Evolutionary conservation across 768 basidiomycete genomes (phyloP).

Genomic region (Exidia glandulosa): DNA sequence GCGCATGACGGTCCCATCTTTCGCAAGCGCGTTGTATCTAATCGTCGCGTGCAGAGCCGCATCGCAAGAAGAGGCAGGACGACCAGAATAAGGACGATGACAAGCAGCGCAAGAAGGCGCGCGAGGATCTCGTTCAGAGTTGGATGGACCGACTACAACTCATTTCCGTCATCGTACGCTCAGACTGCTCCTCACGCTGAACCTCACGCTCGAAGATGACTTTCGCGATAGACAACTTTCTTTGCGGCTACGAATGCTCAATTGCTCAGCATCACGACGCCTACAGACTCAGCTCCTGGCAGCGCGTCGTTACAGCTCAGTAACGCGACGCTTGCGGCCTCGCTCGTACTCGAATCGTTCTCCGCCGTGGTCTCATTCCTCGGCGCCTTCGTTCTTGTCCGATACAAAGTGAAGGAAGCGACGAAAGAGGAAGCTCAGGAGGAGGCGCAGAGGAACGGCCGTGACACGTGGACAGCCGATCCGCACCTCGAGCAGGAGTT

Average conservation of each 20-base stretch:
- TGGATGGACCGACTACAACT: slow-evolving; percentile 56
- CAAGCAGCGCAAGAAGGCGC: slow-evolving; percentile 29
- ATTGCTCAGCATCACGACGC: slow-evolving; percentile 35
- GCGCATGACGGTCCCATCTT: background rate
- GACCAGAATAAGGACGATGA: slow-evolving; percentile 41
- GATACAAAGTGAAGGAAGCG: slow-evolving; percentile 45
- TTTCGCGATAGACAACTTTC: slow-evolving; percentile 41
- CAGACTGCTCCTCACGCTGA: background rate
- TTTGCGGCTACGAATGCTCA: slow-evolving; percentile 49
- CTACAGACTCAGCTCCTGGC: slow-evolving; percentile 9
- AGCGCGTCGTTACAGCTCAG: slow-evolving; percentile 10
- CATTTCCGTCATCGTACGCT: slow-evolving; percentile 45
- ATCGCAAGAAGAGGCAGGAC: slow-evolving; percentile 30
- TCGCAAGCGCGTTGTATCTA: background rate
- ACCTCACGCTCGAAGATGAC: background rate
- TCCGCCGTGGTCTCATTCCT: slow-evolving; percentile 38
- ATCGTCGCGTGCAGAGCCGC: background rate
- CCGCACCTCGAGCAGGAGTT: slow-evolving; percentile 46
- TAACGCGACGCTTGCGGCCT: slow-evolving; percentile 38
- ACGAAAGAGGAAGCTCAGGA: slow-evolving; percentile 23
- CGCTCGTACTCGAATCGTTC: slow-evolving; percentile 43
- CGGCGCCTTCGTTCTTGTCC: slow-evolving; percentile 43
- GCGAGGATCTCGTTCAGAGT: slow-evolving; percentile 41
- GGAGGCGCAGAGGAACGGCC: background rate
- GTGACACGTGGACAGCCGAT: slow-evolving; percentile 14